phyloP scores from a whole-genome alignment of 2,329 filamentous ascomycete species.

The Gaeumannomyces sp. region DNA sequence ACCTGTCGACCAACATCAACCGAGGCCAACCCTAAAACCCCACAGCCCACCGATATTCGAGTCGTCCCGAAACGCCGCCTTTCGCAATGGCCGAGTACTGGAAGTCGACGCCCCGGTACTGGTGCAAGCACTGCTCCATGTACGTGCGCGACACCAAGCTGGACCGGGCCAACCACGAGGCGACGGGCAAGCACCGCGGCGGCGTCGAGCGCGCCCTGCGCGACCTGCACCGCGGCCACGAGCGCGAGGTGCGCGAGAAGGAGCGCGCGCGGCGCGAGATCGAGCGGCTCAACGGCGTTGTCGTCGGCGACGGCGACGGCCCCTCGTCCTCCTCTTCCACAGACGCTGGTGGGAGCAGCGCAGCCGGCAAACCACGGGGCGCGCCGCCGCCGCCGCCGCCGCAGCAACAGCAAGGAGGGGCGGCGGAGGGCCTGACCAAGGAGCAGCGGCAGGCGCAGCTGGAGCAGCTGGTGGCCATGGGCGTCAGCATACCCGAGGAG shows the following conservation, averaged over 20 bases:
- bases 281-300: constrained; percentile 74
- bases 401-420: constrained; percentile 19
- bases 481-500: constrained; percentile 75
- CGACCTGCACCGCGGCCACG: constrained; percentile 78
- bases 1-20: background rate
- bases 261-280: constrained; percentile 79
- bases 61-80: too few relatives aligned
- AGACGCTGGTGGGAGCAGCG: constrained; percentile 12
- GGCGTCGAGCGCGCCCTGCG: constrained; percentile 84
- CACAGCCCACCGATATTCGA: too few relatives aligned
- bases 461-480: constrained; percentile 81
- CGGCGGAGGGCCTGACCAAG: constrained; percentile 39
- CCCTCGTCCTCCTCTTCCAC: constrained; percentile 18
- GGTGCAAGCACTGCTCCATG: constrained; percentile 93
- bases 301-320: constrained; percentile 24
- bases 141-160: constrained; percentile 91
- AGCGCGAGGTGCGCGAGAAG: constrained; percentile 73
- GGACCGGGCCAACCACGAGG: constrained; percentile 83
- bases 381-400: background rate
- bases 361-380: background rate
- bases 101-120: constrained; percentile 96
- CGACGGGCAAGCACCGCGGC: constrained; percentile 76
- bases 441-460: constrained; percentile 76
- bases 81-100: constrained; percentile 85
- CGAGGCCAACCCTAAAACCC: background rate